Base-by-base conservation (phyloP, 2,329 filamentous ascomycete species). In the Colletotrichum camelliae region DNA sequence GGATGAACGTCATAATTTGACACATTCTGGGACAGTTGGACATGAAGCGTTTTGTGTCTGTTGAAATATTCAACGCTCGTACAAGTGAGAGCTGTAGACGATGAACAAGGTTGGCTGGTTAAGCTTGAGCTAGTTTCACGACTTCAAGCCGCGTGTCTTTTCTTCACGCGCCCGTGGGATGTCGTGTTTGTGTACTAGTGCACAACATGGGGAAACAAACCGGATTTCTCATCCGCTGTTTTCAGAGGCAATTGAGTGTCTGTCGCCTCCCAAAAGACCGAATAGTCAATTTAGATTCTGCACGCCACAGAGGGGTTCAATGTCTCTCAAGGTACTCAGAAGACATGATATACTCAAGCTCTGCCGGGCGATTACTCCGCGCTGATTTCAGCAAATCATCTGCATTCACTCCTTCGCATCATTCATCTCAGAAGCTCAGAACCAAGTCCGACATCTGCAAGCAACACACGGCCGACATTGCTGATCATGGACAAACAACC, bases 161-260 rank as follows among this genome's bases (percentile, higher is more conserved):
- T 18, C n/a, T 9, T 0, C n/a, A 48, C 5, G 39, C 39, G 39
- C 39, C 39, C 18, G 29, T 31, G 3, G 39, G 18, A 48, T n/a
- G 18, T 48, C 18, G 18, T 6, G 1, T 48, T n/a, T n/a, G 18
- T 48, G 18, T 7, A 7, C n/a, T 9, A n/a, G 5, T 12, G 39
- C 18, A 48, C 29, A 9, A 0, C 18, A 48, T n/a, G 3, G 29
- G 29, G 18, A 48, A n/a, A n/a, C 5, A 18, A 43, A 43, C 1
- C 8, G 1, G 16, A 43, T 2, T 12, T 48, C 2, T 4, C 12
- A 1, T 48, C 1, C 18, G 3, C 39, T n/a, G 1, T 48, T 3
- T 48, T 5, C 3, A n/a, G 18, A n/a, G 18, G 0, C 39, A 43
- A n/a, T 43, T 5, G 18, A 5, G 5, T 43, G 16, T 18, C 5